Base-by-base conservation (phyloP, 2,329 filamentous ascomycete species). In the Nakataea oryzae region DNA sequence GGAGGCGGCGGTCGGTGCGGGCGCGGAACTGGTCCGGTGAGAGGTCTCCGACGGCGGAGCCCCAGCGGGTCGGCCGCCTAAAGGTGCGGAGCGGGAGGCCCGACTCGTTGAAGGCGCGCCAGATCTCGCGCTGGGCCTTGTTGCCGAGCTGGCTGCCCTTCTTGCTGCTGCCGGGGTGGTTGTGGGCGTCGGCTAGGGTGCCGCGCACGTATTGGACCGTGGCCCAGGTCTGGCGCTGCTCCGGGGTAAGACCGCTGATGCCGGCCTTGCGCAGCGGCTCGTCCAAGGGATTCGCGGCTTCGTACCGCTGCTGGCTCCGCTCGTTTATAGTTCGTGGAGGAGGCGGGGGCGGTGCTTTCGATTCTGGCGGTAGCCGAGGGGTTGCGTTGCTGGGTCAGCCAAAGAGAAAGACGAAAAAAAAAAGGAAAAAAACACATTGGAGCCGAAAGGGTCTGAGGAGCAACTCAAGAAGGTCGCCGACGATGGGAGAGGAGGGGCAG, bases 111-210 rank as follows among this genome's bases (percentile, higher is more conserved):
- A 83, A 75, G 58, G 76, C 74, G 71, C 82, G 82, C 83, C 83
- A 86, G 69, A 82, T 79, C 67, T 85, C 82, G 68, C 79, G 79
- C 68, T 83, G 79, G 29, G 78, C 72, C 70, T 83, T 83, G 70
- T 76, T 74, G 1, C 70, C 69, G 34, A 72, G 68, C 26, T 63
- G 66, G 28, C 54, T 29, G 13, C 24, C 9, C 28, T 54, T 29
- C 54, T 58, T 61, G 50, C 64, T 59, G 34, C 65, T 61, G 50
- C 30, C 59, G 34, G 54, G 34, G 64, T 72, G 74, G 41, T 75
- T 70, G 56, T 68, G 64, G 4, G 78, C 66, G 13, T 67, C 68
- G 59, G 70, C 72, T 63, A 74, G 70, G 57, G 73, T 73, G 50
- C 76, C 74, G 56, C 73, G 73, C 54, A 82, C 74, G 63, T 81